A percentile compares a stretch with the other conserved stretches of the same genome.
Evolutionary conservation across 495 filamentous ascomycete genomes (phyloP).

Genomic region (Niebla homalea): DNA sequence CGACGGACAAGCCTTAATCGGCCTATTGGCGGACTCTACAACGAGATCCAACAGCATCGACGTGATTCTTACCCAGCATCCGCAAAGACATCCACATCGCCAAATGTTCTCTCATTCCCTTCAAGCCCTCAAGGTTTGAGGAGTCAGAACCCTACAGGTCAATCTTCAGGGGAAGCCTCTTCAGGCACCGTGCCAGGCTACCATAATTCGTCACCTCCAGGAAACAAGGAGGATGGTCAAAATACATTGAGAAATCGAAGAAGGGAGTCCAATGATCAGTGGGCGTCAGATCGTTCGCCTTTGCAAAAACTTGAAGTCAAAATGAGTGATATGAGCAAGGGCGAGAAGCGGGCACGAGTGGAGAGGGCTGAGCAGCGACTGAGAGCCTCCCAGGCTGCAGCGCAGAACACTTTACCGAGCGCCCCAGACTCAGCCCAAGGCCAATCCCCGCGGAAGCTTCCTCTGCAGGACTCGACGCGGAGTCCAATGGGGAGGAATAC

Average conservation of each 20-base stretch:
- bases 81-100: slow-evolving; percentile 9
- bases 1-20: slow-evolving; percentile 13
- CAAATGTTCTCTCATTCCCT: slow-evolving; percentile 6
- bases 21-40: slow-evolving; percentile 13
- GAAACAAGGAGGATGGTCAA: background rate
- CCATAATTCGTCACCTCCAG: background rate
- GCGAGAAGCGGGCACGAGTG: slow-evolving; percentile 73
- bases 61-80: slow-evolving; percentile 10
- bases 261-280: slow-evolving; percentile 24
- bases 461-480: background rate
- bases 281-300: slow-evolving; percentile 70
- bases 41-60: slow-evolving; percentile 12
- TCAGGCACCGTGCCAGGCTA: slow-evolving; percentile 3
- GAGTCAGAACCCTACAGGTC: slow-evolving; percentile 1
- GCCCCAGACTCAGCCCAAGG: background rate
- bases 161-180: slow-evolving; percentile 10
- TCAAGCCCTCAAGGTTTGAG: slow-evolving; percentile 7
- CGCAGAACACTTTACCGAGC: slow-evolving; percentile 20
- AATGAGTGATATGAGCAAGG: slow-evolving; percentile 77
- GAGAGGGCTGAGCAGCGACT: slow-evolving; percentile 57
- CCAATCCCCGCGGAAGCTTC: background rate
- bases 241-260: background rate
- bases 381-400: slow-evolving; percentile 35
- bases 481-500: background rate
- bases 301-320: slow-evolving; percentile 84